phyloP scores from a whole-genome alignment of 2,329 filamentous ascomycete species.

The Chaetothyriales sp. region DNA sequence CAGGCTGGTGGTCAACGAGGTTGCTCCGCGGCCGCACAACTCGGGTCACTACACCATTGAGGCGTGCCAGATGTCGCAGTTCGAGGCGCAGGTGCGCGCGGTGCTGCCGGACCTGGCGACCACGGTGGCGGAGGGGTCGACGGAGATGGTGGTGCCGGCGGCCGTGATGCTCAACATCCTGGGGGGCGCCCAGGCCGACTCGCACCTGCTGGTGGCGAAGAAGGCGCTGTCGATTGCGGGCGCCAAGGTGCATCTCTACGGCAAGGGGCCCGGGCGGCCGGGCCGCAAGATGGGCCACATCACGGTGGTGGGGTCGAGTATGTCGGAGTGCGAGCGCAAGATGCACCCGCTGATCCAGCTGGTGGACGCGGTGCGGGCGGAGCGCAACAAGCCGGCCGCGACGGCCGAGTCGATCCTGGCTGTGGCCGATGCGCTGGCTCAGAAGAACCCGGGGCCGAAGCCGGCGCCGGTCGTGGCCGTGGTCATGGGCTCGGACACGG shows the following conservation, averaged over 20 bases:
- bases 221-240: slow-evolving; percentile 45
- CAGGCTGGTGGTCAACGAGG: slow-evolving; percentile 68
- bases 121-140: slow-evolving; percentile 42
- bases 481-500: slow-evolving; percentile 36
- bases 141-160: slow-evolving; percentile 31
- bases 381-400: slow-evolving; percentile 35
- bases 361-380: slow-evolving; percentile 69
- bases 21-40: slow-evolving; percentile 74
- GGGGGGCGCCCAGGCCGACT: slow-evolving; percentile 43
- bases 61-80: slow-evolving; percentile 78
- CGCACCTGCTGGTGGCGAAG: slow-evolving; percentile 47
- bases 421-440: slow-evolving; percentile 8
- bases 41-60: slow-evolving; percentile 94
- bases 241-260: slow-evolving; percentile 71
- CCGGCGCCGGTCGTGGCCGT: slow-evolving; percentile 28
- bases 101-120: slow-evolving; percentile 49
- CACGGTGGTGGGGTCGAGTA: slow-evolving; percentile 58
- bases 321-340: slow-evolving; percentile 53
- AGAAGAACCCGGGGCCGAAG: slow-evolving; percentile 11
- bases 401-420: slow-evolving; percentile 7
- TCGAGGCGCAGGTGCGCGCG: slow-evolving; percentile 73
- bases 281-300: slow-evolving; percentile 93
- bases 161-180: slow-evolving; percentile 45
- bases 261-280: slow-evolving; percentile 69
- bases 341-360: slow-evolving; percentile 57